phyloP scores from a whole-genome alignment of 805 yeast species.

The Candida boleticola region DNA sequence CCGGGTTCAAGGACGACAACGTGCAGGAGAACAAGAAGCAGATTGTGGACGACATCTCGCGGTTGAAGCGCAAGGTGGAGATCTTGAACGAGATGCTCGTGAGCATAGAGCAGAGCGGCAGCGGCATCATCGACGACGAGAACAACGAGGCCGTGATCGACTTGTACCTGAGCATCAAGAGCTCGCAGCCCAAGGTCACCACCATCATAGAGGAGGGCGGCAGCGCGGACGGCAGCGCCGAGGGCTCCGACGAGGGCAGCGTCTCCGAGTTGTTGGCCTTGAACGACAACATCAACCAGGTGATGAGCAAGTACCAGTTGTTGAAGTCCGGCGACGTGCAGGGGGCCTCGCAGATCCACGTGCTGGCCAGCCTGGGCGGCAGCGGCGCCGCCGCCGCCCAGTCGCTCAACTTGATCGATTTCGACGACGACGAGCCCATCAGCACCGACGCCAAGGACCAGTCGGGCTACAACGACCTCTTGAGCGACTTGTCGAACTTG shows the following conservation, averaged over 20 bases:
- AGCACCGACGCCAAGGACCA: conserved; percentile 31
- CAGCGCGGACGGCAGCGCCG: conserved; percentile 47
- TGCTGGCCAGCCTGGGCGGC: conserved; percentile 14
- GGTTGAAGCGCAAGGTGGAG: conserved; percentile 81
- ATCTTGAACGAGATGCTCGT: conserved; percentile 83
- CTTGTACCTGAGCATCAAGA: conserved; percentile 72
- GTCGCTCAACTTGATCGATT: conserved; percentile 40
- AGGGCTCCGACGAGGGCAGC: conserved; percentile 55
- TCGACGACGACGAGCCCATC: conserved; percentile 41
- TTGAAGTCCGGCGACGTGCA: conserved; percentile 62
- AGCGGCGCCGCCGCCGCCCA: conserved; percentile 18
- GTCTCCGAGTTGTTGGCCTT: conserved; percentile 64
- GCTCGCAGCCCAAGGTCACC: conserved; percentile 83
- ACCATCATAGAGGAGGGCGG: conserved; percentile 77
- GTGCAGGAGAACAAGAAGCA: conserved; percentile 71
- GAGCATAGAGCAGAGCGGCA: conserved; percentile 38
- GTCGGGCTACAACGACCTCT: conserved; percentile 60
- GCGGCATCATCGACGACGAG: conserved; percentile 35
- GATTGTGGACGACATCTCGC: conserved; percentile 79
- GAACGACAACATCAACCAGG: conserved; percentile 71
- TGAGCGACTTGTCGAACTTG: conserved; percentile 67
- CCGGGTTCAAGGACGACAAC: conserved; percentile 90
- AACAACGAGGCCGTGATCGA: conserved; percentile 76
- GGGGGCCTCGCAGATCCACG: conserved; percentile 50
- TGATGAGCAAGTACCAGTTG: conserved; percentile 63